Evolutionary conservation across 257 asterid species (phyloP).

Genomic region (Oldenlandia corymbosa): DNA sequence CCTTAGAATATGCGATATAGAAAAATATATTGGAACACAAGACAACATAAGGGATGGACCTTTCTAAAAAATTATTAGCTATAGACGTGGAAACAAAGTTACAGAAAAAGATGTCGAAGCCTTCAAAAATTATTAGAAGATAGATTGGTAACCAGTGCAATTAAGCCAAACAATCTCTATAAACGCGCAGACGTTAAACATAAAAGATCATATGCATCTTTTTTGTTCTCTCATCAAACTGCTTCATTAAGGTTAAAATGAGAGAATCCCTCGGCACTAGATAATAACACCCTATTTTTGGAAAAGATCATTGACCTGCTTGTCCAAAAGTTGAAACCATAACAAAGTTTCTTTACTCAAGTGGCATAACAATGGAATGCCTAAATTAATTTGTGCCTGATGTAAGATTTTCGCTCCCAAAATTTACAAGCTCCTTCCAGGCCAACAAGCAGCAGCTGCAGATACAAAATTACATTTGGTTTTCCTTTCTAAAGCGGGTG

Average conservation of each 20-base stretch:
- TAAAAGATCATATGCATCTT: too few relatives aligned
- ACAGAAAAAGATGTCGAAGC: background rate
- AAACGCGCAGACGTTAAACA: background rate
- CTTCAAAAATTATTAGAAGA: background rate
- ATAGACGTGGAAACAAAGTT: background rate
- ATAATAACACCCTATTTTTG: background rate
- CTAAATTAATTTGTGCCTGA: background rate
- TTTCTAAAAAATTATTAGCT: background rate
- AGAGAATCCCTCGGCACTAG: background rate
- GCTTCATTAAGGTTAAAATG: background rate
- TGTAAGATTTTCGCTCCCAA: background rate
- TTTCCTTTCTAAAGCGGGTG: background rate
- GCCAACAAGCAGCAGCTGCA: background rate
- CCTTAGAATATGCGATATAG: background rate
- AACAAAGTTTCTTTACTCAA: background rate
- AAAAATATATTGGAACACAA: background rate
- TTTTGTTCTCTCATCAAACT: too few relatives aligned
- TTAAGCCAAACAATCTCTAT: background rate
- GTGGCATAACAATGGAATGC: background rate
- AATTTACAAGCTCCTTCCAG: background rate
- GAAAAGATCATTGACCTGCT: background rate
- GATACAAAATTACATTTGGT: background rate
- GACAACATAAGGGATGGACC: background rate
- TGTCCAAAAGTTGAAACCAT: background rate
- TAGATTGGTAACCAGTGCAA: background rate